Base-by-base conservation (phyloP, 768 basidiomycete genomes). In the Coprinopsis strossmayeri region DNA sequence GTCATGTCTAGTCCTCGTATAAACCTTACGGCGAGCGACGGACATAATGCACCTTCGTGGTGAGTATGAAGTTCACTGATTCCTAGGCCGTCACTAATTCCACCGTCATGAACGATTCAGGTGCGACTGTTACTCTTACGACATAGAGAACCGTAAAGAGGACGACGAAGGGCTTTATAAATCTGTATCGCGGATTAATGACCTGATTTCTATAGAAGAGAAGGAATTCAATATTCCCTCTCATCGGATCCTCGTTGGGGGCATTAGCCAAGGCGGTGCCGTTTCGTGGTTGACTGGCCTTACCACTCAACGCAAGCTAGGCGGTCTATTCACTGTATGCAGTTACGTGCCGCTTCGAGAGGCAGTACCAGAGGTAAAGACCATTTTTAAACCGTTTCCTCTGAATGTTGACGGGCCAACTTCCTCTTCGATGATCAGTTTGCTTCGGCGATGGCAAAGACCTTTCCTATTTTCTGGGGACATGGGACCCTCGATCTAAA, bases 211-310 rank as follows among this genome's bases (percentile, higher is more conserved):
- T 10, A 67, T 65, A 1, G 86, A 90, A 59, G 69, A 81, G 27
- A 28, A 49, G 9, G 75, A 80, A 30, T 66, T 69, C 4, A 76
- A 77, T 24, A 78, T 87, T 34, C 71, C 77, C 1, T 64, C 76
- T 18, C 60, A 74, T 27, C 72, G 81, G 34, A 79, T 88, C 51
- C 72, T 89, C 34, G 53, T 90, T n/a, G 87, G 84, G 4, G 88
- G 88, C 0, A 78, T 88, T 59, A 80, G 77, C 44, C 87, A 89
- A 60, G 87, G 84, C 17, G 82, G 76, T 34, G 77, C 79, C 2
- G 70, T 87, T 48, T 69, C 77, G 2, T 63, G 83, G 9, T 63
- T 86, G 46, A 74, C 75, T 2, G 82, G 73, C 3, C 59, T 87
- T 39, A 81, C 73, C 1, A 70, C 61, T 1, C 51, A 56, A 27